Conservation (phyloP, 1,284 basidiomycete genomes). For the Meripilus lineatus region DNA sequence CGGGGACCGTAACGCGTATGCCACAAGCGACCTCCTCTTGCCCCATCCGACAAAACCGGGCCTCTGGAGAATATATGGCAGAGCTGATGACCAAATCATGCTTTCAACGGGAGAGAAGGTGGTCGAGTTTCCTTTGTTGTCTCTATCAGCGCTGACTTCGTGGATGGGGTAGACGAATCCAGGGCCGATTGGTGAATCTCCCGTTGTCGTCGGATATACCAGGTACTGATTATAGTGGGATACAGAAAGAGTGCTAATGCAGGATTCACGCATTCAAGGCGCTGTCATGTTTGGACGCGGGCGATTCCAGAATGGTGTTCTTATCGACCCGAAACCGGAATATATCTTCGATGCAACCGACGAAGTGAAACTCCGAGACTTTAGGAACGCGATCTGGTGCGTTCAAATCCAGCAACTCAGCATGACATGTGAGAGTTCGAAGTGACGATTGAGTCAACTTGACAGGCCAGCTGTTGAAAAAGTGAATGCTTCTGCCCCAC, state of each 20-base stretch:
- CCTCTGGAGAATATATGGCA: conserved; percentile 35
- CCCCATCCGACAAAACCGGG: conserved; percentile 34
- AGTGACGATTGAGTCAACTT: neutral
- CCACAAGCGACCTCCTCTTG: conserved; percentile 33
- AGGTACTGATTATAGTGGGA: neutral
- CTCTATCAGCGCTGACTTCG: neutral
- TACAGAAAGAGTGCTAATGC: conserved; percentile 25
- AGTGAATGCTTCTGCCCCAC: conserved; percentile 29
- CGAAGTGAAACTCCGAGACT: conserved; percentile 17
- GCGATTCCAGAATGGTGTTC: conserved; percentile 30
- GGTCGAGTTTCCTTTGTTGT: neutral
- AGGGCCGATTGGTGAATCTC: conserved; percentile 29
- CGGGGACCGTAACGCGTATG: conserved; percentile 17
- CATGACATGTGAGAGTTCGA: neutral
- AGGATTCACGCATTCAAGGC: conserved; percentile 22
- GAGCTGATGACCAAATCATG: conserved; percentile 41
- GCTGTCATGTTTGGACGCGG: conserved; percentile 36
- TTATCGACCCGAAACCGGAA: conserved; percentile 27
- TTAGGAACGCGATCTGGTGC: conserved; percentile 30
- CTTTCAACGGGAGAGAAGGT: conserved; percentile 42
- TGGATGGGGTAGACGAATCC: conserved; percentile 31
- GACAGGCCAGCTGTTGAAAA: conserved; percentile 29
- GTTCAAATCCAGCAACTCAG: no score
- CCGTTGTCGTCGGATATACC: neutral
- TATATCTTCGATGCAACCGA: conserved; percentile 23